Evolutionary conservation across 768 basidiomycete genomes (phyloP), one percentile per base, ranked within the genome.

Genomic region (Lentinula guzmanii): DNA sequence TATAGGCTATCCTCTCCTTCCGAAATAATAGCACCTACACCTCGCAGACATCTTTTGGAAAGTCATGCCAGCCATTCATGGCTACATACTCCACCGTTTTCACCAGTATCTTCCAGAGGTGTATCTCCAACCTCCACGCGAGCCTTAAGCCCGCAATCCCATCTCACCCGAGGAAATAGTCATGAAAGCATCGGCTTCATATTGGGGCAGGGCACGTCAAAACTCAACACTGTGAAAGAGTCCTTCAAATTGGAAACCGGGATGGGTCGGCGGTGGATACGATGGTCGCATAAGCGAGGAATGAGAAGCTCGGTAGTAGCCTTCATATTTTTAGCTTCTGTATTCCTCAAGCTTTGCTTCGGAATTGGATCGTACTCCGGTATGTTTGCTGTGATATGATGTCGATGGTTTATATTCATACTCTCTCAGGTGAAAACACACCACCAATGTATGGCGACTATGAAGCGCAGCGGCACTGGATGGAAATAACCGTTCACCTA

Each of bases 381-480:
- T 91, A 63, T 61, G 87, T 74, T 34, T 24, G n/a, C 10, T 45
- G 41, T 50, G 31, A 54, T 51, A 9, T 28, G 28, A 28, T 28
- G 28, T 28, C 28, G 28, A 28, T 18, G 34, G 51, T 65, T 48
- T 59, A 35, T 7, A 52, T n/a, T 35, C 45, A 45, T 37, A 39
- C 60, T 24, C 64, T 24, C 64, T 35, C 63, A 92, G 93, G 93
- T 5, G 71, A 82, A 64, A 77, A 70, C 34, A 83, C 84, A 2
- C 90, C 93, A 0, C 93, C 92, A 0, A 87, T 94, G 86, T 92
- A 82, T 65, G 94, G 94, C 3, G 94, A 96, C 73, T 96, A 91
- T 66, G 94, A 96, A 71, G 94, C 94, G 0, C 94, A 95, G 68
- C 78, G 94, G 58, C 94, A 95, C 73, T 96, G 94, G 94, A 92